Conservation (phyloP, 768 basidiomycete species). For the Lenzites betulinus region DNA sequence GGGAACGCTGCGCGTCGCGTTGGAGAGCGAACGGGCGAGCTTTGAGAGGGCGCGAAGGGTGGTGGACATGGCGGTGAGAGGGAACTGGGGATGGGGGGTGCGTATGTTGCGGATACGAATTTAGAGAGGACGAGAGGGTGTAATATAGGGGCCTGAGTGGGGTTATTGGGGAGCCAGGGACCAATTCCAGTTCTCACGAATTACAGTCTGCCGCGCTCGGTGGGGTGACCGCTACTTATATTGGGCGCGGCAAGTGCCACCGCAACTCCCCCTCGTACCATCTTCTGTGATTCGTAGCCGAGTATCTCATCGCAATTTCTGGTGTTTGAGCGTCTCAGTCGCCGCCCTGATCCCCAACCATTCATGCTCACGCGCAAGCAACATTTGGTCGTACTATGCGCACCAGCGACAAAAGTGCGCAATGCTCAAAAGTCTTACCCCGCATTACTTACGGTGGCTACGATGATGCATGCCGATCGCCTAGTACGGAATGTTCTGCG, state of each 20-base stretch:
- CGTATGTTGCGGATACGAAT: background rate
- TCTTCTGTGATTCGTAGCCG: background rate
- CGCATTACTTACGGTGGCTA: no score
- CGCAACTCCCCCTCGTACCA: constrained; percentile 17
- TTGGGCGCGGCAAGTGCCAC: constrained; percentile 7
- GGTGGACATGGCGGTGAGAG: constrained; percentile 31
- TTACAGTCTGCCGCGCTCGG: background rate
- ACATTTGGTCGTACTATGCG: no score
- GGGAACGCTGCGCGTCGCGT: constrained; percentile 23
- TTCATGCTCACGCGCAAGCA: background rate
- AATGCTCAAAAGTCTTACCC: no score
- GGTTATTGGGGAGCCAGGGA: constrained; percentile 12
- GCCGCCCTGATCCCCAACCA: constrained; percentile 10
- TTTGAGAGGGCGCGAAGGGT: constrained; percentile 31
- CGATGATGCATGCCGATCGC: no score
- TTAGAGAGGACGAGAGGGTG: background rate
- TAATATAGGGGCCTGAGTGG: constrained; percentile 7
- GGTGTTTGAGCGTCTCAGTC: constrained; percentile 3
- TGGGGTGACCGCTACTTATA: constrained; percentile 20
- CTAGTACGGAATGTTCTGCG: no score
- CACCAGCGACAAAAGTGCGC: no score
- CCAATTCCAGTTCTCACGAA: constrained; percentile 7
- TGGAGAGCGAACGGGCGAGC: constrained; percentile 34
- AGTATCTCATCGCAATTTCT: background rate
- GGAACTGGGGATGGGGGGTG: background rate